Evolutionary conservation across 495 filamentous ascomycete genomes (phyloP).

Genomic region (Aspergillus homomorphus): DNA sequence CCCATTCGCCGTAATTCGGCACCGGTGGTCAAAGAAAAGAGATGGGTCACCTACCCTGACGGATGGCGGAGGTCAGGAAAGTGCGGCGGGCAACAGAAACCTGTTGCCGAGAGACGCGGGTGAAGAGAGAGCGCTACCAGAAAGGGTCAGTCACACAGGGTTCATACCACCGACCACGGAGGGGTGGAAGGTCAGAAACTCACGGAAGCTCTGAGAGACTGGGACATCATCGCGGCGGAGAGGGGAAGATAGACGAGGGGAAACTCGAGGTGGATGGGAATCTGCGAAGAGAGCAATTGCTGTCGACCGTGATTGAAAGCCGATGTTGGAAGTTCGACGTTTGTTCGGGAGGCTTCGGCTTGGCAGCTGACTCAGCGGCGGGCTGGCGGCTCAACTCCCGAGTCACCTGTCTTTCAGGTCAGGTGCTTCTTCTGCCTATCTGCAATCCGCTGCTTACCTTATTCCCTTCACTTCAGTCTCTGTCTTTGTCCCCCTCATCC

Average conservation of each 20-base stretch:
- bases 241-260: slow-evolving; percentile 29
- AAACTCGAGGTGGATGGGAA: slow-evolving; percentile 24
- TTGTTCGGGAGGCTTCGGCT: slow-evolving; percentile 29
- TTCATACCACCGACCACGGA: slow-evolving; percentile 6
- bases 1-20: not conserved
- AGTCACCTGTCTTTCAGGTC: not conserved
- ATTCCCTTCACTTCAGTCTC: slow-evolving; percentile 5
- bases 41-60: slow-evolving; percentile 36
- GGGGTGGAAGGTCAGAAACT: slow-evolving; percentile 20
- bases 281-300: slow-evolving; percentile 29
- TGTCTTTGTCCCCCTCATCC: slow-evolving; percentile 10
- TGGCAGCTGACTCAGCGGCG: slow-evolving; percentile 28
- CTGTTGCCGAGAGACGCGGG: slow-evolving; percentile 73
- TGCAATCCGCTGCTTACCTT: not conserved
- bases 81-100: slow-evolving; percentile 64
- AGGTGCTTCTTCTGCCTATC: slow-evolving; percentile 7
- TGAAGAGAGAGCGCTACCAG: slow-evolving; percentile 75
- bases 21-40: not conserved
- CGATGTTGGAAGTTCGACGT: slow-evolving; percentile 30
- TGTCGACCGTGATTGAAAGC: slow-evolving; percentile 34
- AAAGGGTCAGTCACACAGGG: slow-evolving; percentile 14
- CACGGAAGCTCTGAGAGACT: slow-evolving; percentile 67
- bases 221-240: slow-evolving; percentile 60
- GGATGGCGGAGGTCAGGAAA: slow-evolving; percentile 61
- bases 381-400: slow-evolving; percentile 23